Conservation (phyloP, 1,139 yeast genomes). For the Yamadazyma songkhlaensis region DNA sequence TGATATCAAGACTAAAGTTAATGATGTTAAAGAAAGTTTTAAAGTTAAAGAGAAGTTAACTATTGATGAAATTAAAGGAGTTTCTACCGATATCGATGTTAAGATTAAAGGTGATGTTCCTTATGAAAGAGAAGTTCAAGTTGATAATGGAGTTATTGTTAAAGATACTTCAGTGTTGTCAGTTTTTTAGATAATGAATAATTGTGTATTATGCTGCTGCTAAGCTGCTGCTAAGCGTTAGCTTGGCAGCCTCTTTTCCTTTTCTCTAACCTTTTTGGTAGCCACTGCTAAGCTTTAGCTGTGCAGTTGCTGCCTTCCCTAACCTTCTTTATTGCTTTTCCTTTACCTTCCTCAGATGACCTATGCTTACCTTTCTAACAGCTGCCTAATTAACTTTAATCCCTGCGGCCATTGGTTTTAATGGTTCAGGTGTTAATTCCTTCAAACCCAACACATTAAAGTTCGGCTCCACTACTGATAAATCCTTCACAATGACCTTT, state of each 20-base stretch:
- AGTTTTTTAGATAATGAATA: neutral
- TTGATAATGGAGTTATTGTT: constrained; percentile 39
- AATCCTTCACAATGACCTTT: constrained; percentile 30
- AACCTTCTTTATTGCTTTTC: too few species aligned
- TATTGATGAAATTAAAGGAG: constrained; percentile 16
- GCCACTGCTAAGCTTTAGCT: too few species aligned
- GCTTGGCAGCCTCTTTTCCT: too few species aligned
- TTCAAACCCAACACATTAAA: constrained; percentile 14
- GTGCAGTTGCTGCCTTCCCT: too few species aligned
- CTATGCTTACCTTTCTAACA: neutral
- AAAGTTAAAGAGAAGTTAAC: constrained; percentile 13
- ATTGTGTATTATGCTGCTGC: neutral
- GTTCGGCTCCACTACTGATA: constrained; percentile 24
- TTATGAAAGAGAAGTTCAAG: constrained; percentile 48
- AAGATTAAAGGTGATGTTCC: constrained; percentile 8
- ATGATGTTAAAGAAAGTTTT: constrained; percentile 10
- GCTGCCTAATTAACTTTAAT: too few species aligned
- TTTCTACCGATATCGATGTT: constrained; percentile 12
- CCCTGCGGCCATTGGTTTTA: neutral
- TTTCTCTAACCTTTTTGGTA: too few species aligned
- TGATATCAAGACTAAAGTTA: constrained; percentile 11
- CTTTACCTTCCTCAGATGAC: neutral
- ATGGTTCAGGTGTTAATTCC: neutral
- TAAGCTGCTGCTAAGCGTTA: too few species aligned
- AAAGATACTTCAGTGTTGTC: constrained; percentile 9